Evolutionary conservation across 140 eudicot genomes (phyloP).

Genomic region (Anethum foeniculum): DNA sequence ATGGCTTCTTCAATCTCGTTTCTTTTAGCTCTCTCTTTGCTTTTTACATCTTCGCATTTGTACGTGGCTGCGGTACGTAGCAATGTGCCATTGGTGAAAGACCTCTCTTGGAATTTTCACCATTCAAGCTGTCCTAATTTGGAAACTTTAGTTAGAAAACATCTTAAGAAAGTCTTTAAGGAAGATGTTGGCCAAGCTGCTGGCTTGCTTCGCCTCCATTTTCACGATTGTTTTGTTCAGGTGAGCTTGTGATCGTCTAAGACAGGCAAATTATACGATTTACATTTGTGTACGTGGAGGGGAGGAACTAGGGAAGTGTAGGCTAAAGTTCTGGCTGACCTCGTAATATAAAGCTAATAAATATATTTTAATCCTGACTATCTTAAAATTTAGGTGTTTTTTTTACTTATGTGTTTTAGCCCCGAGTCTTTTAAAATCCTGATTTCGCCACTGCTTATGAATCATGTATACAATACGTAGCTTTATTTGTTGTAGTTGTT

Average conservation of each 20-base stretch:
- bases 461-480: neutral
- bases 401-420: neutral
- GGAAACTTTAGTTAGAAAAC: constrained; percentile 41
- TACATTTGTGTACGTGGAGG: neutral
- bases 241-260: constrained; percentile 16
- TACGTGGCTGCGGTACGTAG: constrained; percentile 30
- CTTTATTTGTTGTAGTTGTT: neutral
- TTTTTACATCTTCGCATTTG: constrained; percentile 28
- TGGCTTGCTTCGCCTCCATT: constrained; percentile 78
- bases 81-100: constrained; percentile 38
- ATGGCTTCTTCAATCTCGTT: constrained; percentile 20
- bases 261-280: neutral
- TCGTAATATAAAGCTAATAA: neutral
- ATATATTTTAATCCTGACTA: neutral
- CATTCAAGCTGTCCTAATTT: constrained; percentile 47
- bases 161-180: constrained; percentile 53
- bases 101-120: constrained; percentile 53
- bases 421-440: neutral
- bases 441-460: neutral
- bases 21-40: constrained; percentile 20
- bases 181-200: constrained; percentile 67
- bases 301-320: neutral
- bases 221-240: constrained; percentile 87
- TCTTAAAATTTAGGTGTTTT: too few species aligned
- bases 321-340: neutral